Percentiles rank a stretch among this genome's conserved stretches.
Evolutionary conservation across 148 eudicot species (phyloP).

Genomic region (Nepenthes gracilis): DNA sequence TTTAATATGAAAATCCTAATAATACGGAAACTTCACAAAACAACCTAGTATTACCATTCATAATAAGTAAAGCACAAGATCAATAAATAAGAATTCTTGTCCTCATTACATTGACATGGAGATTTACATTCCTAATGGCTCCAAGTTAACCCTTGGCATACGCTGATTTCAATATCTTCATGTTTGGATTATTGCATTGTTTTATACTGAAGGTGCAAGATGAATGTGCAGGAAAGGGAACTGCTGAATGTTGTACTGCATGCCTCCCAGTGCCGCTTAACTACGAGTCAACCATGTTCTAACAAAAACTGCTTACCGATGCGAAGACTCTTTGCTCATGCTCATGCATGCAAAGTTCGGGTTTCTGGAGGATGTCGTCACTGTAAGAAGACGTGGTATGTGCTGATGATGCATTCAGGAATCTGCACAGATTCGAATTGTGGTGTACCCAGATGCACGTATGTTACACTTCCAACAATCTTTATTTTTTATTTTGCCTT

Average conservation of each 20-base stretch:
- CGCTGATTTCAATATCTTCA: neutral
- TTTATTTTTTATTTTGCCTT: neutral
- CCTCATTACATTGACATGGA: no score
- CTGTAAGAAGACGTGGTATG: constrained; percentile 35
- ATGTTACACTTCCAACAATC: constrained; percentile 6
- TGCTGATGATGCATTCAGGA: constrained; percentile 37
- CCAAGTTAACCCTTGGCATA: neutral
- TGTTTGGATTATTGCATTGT: neutral
- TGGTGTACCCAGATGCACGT: constrained; percentile 60
- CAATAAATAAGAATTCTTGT: no score
- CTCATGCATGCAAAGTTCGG: constrained; percentile 23
- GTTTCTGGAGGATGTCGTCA: constrained; percentile 28
- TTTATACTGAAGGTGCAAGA: constrained; percentile 1
- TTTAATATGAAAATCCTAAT: no score
- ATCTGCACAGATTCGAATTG: constrained; percentile 45
- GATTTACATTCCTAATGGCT: no score
- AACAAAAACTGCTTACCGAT: constrained; percentile 31
- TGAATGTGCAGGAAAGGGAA: constrained; percentile 30
- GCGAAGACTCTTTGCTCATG: constrained; percentile 38
- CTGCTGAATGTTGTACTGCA: constrained; percentile 35
- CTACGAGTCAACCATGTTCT: constrained; percentile 21
- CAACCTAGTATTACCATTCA: no score
- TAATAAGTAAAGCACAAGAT: no score
- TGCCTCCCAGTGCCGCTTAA: constrained; percentile 31
- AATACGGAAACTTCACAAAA: no score